phyloP scores from a whole-genome alignment of 116 monocot genomes.

The Zostera marina region DNA sequence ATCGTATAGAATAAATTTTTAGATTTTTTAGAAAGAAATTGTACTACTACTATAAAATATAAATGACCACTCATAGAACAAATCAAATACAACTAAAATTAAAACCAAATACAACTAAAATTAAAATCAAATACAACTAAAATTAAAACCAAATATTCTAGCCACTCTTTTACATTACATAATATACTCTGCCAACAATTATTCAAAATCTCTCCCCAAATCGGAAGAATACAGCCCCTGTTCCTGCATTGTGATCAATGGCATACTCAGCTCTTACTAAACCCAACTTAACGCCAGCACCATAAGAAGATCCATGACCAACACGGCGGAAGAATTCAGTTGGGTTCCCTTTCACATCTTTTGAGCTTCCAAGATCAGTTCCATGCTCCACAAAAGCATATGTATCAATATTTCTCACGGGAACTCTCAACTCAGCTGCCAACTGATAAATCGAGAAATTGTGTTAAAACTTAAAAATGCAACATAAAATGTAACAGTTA shows the following conservation, averaged over 20 bases:
- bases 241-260: constrained; percentile 73
- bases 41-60: too few species aligned
- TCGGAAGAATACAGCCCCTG: constrained; percentile 63
- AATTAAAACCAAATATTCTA: too few species aligned
- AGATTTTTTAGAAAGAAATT: too few species aligned
- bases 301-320: constrained; percentile 81
- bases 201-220: constrained; percentile 93
- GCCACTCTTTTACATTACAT: too few species aligned
- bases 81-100: too few species aligned
- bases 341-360: constrained; percentile 92
- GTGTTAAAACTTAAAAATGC: not conserved
- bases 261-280: constrained; percentile 82
- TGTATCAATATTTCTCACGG: constrained; percentile 54
- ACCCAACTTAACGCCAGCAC: constrained; percentile 73
- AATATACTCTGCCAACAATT: too few species aligned
- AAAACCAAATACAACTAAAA: too few species aligned
- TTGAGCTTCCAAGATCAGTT: constrained; percentile 86
- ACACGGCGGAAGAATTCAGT: constrained; percentile 72
- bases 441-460: constrained; percentile 25
- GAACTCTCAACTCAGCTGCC: constrained; percentile 75
- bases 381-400: constrained; percentile 90
- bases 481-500: not conserved
- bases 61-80: too few species aligned
- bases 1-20: too few species aligned
- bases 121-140: too few species aligned